Percentiles rank a stretch among this genome's conserved stretches.
Conservation (phyloP, 2,329 filamentous ascomycete genomes). For the Colletotrichum sp. region DNA sequence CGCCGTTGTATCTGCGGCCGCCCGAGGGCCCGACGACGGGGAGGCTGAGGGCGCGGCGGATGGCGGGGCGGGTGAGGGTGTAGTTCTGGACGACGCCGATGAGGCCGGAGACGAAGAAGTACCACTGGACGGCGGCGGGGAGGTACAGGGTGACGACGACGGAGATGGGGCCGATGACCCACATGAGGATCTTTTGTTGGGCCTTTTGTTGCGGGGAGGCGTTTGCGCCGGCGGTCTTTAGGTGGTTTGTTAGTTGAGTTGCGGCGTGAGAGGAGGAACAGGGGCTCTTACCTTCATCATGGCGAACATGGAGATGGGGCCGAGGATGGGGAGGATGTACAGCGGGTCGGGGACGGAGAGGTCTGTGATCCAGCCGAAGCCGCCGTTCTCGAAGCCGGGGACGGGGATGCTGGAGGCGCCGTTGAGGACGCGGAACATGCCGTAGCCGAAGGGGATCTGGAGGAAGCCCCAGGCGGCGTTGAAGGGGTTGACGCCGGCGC, state of each 20-base stretch:
- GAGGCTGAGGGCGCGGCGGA: slow-evolving; percentile 45
- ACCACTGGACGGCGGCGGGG: slow-evolving; percentile 54
- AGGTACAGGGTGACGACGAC: slow-evolving; percentile 52
- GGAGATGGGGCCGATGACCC: slow-evolving; percentile 47
- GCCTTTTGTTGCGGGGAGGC: slow-evolving; percentile 35
- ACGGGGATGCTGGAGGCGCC: slow-evolving; percentile 82
- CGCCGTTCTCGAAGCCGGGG: slow-evolving; percentile 74
- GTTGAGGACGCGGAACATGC: slow-evolving; percentile 78
- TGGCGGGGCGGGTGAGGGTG: slow-evolving; percentile 39
- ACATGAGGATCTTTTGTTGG: slow-evolving; percentile 47
- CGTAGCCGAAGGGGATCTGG: slow-evolving; percentile 74
- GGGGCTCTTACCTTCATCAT: slow-evolving; percentile 53
- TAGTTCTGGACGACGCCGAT: slow-evolving; percentile 37
- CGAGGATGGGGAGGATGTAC: slow-evolving; percentile 72
- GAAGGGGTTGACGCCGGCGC: slow-evolving; percentile 37
- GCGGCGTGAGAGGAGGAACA: slow-evolving; percentile 19
- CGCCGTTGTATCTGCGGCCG: slow-evolving; percentile 9
- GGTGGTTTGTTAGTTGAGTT: slow-evolving; percentile 18
- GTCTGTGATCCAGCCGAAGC: slow-evolving; percentile 80
- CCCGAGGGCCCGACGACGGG: slow-evolving; percentile 30
- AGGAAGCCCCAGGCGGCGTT: slow-evolving; percentile 43
- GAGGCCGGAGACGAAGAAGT: slow-evolving; percentile 46
- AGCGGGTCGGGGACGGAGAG: slow-evolving; percentile 79
- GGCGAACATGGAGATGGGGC: slow-evolving; percentile 60
- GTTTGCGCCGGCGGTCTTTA: slow-evolving; percentile 10